Evolutionary conservation across 441 rosid species (phyloP).

Genomic region (Jatropha podagrica): DNA sequence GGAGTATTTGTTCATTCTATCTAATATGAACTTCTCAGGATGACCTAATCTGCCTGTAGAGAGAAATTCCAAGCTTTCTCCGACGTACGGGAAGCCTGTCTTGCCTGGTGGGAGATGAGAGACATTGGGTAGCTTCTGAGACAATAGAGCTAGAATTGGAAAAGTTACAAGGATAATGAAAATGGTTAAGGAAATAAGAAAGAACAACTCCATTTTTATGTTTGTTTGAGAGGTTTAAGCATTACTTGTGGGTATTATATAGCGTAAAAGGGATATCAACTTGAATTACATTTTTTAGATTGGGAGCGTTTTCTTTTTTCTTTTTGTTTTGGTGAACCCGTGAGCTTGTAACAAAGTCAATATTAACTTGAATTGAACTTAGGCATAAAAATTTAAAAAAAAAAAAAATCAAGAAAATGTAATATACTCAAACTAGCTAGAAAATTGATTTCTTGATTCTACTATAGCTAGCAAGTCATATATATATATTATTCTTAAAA

Average conservation of each 20-base stretch:
- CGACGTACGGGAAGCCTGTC: constrained; percentile 18
- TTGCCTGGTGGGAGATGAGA: constrained; percentile 20
- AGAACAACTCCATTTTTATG: constrained; percentile 10
- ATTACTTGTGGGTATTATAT: neutral
- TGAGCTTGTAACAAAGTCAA: too few species aligned
- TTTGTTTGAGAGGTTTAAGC: neutral
- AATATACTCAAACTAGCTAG: too few species aligned
- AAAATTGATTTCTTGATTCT: too few species aligned
- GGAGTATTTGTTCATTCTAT: constrained; percentile 40
- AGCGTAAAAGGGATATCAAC: too few species aligned
- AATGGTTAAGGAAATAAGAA: constrained; percentile 12
- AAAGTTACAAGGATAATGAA: constrained; percentile 4
- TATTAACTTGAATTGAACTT: too few species aligned
- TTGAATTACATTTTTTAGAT: too few species aligned
- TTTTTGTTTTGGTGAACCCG: too few species aligned
- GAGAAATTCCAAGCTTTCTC: constrained; percentile 48
- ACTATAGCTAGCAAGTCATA: too few species aligned
- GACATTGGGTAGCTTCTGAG: neutral
- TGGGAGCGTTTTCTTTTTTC: too few species aligned
- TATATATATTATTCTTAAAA: too few species aligned
- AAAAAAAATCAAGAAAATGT: too few species aligned
- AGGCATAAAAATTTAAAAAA: too few species aligned
- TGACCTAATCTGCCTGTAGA: constrained; percentile 42
- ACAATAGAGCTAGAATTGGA: neutral
- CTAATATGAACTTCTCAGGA: constrained; percentile 48